These are phyloP conservation scores for Gillenia trifoliata DNA, from an alignment of 306 rosid genomes.

Conservation along the genomic window DNA sequence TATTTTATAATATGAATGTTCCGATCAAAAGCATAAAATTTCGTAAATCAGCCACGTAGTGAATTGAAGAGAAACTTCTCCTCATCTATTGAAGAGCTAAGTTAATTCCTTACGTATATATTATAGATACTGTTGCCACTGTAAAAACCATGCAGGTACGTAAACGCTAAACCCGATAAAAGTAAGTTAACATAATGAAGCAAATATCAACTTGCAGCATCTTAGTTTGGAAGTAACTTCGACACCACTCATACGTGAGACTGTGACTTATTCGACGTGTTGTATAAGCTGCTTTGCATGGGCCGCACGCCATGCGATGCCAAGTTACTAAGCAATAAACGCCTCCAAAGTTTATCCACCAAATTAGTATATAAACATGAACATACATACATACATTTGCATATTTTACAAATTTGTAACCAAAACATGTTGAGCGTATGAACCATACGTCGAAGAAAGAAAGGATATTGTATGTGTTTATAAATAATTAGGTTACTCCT, in stretches of 20 bases:
- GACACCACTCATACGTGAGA: constrained; percentile 31
- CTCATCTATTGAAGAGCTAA: too few relatives aligned
- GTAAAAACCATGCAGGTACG: neutral
- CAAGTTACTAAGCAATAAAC: neutral
- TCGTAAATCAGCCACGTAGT: too few relatives aligned
- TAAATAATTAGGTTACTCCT: too few relatives aligned
- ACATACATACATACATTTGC: neutral
- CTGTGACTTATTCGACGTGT: constrained; percentile 16
- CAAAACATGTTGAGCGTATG: neutral
- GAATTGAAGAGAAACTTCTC: too few relatives aligned
- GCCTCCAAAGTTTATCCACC: neutral
- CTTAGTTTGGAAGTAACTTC: constrained; percentile 45
- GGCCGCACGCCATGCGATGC: constrained; percentile 23
- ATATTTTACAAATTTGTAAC: too few relatives aligned
- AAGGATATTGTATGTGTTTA: too few relatives aligned
- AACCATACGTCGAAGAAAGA: too few relatives aligned
- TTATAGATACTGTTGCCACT: too few relatives aligned
- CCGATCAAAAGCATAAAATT: too few relatives aligned
- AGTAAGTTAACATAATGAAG: constrained; percentile 8
- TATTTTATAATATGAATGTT: too few relatives aligned
- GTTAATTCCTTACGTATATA: too few relatives aligned
- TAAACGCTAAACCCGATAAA: neutral
- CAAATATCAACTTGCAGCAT: constrained; percentile 26
- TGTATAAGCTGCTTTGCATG: constrained; percentile 8
- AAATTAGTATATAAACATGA: neutral